These are phyloP conservation scores for Flaveria trinervia DNA, from an alignment of 129 eudicot genomes.

Conservation along the genomic window DNA sequence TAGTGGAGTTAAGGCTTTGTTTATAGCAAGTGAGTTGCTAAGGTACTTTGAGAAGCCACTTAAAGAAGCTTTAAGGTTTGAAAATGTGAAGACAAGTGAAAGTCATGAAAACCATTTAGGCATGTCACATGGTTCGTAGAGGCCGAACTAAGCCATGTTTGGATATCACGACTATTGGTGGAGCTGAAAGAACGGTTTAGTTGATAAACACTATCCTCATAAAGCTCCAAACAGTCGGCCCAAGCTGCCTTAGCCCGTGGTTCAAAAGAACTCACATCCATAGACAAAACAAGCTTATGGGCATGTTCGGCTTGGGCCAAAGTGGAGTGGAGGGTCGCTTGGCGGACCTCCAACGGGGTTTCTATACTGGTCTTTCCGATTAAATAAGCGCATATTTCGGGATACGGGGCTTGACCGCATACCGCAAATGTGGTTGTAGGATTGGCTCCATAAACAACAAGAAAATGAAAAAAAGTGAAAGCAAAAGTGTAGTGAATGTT, in stretches of 20 bases:
- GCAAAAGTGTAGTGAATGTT: conserved; percentile 16
- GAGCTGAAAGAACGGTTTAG: conserved; percentile 43
- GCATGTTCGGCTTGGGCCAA: conserved; percentile 50
- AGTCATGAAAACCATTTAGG: conserved; percentile 55
- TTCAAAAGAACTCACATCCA: conserved; percentile 46
- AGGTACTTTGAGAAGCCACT: conserved; percentile 40
- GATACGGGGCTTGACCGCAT: conserved; percentile 60
- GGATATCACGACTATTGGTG: conserved; percentile 36
- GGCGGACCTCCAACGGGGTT: conserved; percentile 33
- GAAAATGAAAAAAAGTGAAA: conserved; percentile 15
- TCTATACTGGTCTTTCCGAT: conserved; percentile 28
- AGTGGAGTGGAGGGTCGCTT: conserved; percentile 42
- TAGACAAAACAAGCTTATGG: conserved; percentile 40
- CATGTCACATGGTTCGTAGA: conserved; percentile 55
- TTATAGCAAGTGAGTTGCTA: conserved; percentile 59
- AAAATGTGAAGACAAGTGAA: conserved; percentile 36
- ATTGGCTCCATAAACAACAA: conserved; percentile 40
- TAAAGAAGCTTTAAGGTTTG: conserved; percentile 31
- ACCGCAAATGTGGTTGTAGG: conserved; percentile 34
- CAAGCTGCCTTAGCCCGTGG: conserved; percentile 53
- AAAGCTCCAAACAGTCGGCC: conserved; percentile 69
- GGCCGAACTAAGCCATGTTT: conserved; percentile 60
- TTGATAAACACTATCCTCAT: conserved; percentile 47
- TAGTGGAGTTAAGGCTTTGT: conserved; percentile 40
- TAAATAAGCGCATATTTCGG: conserved; percentile 57